These are phyloP conservation scores for Pascua guehoae DNA, from an alignment of 1,284 basidiomycete genomes.

Conservation along the genomic window DNA sequence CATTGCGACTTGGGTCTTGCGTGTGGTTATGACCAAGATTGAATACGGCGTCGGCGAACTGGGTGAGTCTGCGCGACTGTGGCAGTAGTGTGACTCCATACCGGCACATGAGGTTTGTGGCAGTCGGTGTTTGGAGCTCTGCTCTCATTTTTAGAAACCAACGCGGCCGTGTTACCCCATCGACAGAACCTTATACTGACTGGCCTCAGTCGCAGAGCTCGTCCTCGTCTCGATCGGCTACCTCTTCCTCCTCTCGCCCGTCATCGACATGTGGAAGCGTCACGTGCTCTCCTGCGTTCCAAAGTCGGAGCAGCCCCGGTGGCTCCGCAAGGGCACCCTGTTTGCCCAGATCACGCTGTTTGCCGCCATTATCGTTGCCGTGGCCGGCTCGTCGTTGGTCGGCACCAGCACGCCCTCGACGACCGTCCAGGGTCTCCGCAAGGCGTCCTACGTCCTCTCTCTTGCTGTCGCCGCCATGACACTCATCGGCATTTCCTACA, in stretches of 20 bases:
- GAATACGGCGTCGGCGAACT: conserved; percentile 21
- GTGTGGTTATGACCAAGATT: conserved; percentile 30
- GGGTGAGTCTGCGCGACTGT: conserved; percentile 6
- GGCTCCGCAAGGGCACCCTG: conserved; percentile 1
- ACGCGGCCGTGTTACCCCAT: background rate
- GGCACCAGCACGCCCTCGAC: conserved; percentile 1
- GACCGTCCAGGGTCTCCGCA: conserved; percentile 22
- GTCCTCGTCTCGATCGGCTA: conserved; percentile 30
- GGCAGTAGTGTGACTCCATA: too few relatives aligned
- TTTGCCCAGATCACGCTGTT: conserved; percentile 12
- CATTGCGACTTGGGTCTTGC: conserved; percentile 23
- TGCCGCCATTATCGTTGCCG: conserved; percentile 25
- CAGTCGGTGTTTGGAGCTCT: too few relatives aligned
- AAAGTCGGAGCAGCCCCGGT: conserved; percentile 3
- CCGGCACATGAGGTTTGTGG: too few relatives aligned
- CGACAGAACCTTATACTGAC: background rate
- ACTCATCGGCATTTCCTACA: conserved; percentile 12
- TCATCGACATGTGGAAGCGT: conserved; percentile 25
- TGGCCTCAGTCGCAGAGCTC: conserved; percentile 27
- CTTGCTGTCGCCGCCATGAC: conserved; percentile 20
- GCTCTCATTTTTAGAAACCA: too few relatives aligned
- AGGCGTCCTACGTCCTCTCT: conserved; percentile 21
- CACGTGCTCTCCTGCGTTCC: conserved; percentile 15
- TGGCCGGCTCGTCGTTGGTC: conserved; percentile 13
- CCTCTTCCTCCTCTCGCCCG: conserved; percentile 34